Conservation (phyloP, 306 rosid species). For the Prunus salicina region DNA sequence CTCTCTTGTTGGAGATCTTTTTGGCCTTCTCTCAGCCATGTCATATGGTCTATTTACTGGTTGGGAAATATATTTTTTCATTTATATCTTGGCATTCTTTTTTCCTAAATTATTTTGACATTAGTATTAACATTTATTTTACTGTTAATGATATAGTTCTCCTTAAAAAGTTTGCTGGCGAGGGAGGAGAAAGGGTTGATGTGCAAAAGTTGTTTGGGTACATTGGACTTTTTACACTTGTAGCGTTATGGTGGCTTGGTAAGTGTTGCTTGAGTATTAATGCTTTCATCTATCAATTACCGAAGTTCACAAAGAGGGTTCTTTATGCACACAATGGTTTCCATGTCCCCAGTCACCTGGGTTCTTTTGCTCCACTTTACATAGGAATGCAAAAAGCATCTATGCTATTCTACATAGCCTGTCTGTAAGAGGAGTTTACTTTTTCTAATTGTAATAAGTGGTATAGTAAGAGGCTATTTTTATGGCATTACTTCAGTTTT, state of each 20-base stretch:
- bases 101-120: constrained; percentile 12
- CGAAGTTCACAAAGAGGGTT: background rate
- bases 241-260: constrained; percentile 95
- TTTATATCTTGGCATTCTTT: background rate
- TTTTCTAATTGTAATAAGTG: too few relatives aligned
- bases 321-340: too few relatives aligned
- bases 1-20: constrained; percentile 79
- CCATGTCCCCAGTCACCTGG: too few relatives aligned
- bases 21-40: constrained; percentile 93
- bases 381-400: too few relatives aligned
- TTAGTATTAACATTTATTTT: constrained; percentile 1
- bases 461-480: too few relatives aligned
- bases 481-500: background rate
- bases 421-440: too few relatives aligned
- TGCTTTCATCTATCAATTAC: constrained; percentile 16
- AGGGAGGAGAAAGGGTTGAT: constrained; percentile 86
- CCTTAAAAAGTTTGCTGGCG: constrained; percentile 79
- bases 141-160: constrained; percentile 55
- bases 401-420: too few relatives aligned
- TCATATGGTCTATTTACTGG: constrained; percentile 91
- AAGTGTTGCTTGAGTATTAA: constrained; percentile 23
- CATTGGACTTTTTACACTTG: constrained; percentile 85
- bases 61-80: constrained; percentile 25
- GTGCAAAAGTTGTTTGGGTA: constrained; percentile 98
- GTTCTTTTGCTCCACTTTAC: too few relatives aligned